Conservation (phyloP, 2,329 filamentous ascomycete genomes). For the Thelonectria discophora region DNA sequence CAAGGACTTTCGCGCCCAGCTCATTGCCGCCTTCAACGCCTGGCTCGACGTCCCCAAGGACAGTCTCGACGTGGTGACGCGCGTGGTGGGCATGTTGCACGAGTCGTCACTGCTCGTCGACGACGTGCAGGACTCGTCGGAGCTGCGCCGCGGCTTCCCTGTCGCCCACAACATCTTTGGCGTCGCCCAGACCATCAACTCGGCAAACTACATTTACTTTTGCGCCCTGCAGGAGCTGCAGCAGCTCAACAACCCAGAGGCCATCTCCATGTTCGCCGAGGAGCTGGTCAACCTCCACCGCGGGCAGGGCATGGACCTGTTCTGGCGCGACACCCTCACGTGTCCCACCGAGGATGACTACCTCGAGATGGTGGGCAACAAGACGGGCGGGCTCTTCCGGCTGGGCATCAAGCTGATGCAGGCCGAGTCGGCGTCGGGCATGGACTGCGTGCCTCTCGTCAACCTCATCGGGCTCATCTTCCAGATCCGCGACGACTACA, state of each 20-base stretch:
- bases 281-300: conserved; percentile 86
- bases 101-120: conserved; percentile 85
- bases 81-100: conserved; percentile 85
- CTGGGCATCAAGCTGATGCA: conserved; percentile 90
- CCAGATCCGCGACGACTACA: conserved; percentile 93
- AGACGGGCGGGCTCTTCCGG: conserved; percentile 87
- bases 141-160: conserved; percentile 79
- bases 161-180: conserved; percentile 88
- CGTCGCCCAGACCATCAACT: conserved; percentile 88
- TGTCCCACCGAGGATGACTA: conserved; percentile 90
- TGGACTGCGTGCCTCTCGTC: conserved; percentile 83
- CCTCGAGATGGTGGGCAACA: conserved; percentile 93
- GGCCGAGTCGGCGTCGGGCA: conserved; percentile 66
- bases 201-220: conserved; percentile 91
- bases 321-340: conserved; percentile 86
- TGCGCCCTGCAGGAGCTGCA: conserved; percentile 78
- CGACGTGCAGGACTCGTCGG: conserved; percentile 85
- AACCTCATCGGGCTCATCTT: conserved; percentile 87
- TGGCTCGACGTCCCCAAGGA: conserved; percentile 79
- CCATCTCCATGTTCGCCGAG: conserved; percentile 78
- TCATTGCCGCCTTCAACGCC: conserved; percentile 82
- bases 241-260: conserved; percentile 72
- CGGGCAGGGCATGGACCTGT: conserved; percentile 90
- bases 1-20: conserved; percentile 83
- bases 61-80: conserved; percentile 77